Conservation (phyloP, 345 rosid genomes). For the Eucalyptus regnans region DNA sequence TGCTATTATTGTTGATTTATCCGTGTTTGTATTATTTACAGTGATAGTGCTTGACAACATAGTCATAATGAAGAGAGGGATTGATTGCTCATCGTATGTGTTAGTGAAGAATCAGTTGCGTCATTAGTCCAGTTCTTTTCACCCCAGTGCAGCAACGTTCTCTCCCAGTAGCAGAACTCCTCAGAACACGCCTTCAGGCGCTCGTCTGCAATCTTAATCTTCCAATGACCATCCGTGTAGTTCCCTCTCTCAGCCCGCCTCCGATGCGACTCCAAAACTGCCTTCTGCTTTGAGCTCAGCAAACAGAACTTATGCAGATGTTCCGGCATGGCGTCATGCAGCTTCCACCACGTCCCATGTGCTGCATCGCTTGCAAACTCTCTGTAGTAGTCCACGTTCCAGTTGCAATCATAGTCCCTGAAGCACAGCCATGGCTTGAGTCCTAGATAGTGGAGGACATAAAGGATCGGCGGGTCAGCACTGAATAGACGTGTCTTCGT, state of each 20-base stretch:
- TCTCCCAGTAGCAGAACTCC: constrained; percentile 32
- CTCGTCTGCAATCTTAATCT: constrained; percentile 21
- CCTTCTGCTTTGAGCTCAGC: constrained; percentile 33
- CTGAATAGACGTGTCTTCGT: constrained; percentile 24
- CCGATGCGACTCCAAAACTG: constrained; percentile 28
- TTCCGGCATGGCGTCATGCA: constrained; percentile 31
- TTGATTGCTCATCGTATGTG: not conserved
- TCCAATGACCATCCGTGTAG: constrained; percentile 26
- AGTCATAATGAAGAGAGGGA: not conserved
- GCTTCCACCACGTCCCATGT: constrained; percentile 34
- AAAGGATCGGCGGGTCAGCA: constrained; percentile 24
- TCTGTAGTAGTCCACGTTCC: constrained; percentile 20
- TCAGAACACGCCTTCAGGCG: constrained; percentile 19
- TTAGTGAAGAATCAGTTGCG: not conserved
- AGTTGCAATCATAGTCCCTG: constrained; percentile 38
- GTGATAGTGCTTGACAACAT: not conserved
- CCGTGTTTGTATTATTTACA: not conserved
- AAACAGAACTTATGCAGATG: constrained; percentile 26
- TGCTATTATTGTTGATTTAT: not conserved
- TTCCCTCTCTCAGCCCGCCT: constrained; percentile 24
- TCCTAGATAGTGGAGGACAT: constrained; percentile 33
- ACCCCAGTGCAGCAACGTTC: constrained; percentile 35
- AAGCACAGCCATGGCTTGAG: constrained; percentile 33
- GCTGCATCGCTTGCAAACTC: constrained; percentile 34
- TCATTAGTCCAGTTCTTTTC: constrained; percentile 1